phyloP scores from a whole-genome alignment of 306 rosid genomes.

The Heteromeles arbutifolia region DNA sequence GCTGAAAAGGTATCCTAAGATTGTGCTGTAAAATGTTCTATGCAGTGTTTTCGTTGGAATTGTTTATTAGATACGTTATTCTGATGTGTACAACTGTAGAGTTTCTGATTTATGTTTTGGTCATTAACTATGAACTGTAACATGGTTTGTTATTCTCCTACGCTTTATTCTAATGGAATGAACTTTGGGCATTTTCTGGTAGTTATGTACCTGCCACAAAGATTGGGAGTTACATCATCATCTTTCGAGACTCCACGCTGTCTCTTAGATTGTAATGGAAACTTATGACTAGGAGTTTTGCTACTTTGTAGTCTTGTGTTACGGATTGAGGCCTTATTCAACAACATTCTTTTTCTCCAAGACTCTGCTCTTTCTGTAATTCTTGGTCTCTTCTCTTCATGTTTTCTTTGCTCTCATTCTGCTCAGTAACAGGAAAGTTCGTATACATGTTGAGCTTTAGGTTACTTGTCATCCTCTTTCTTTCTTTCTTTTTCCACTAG shows the following conservation, averaged over 20 bases:
- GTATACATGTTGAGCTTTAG: not conserved
- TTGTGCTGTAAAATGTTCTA: not conserved
- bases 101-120: conserved; percentile 5
- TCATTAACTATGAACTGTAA: not conserved
- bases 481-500: not conserved
- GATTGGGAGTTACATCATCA: not conserved
- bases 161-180: not conserved
- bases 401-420: not conserved
- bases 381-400: not conserved
- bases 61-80: not conserved
- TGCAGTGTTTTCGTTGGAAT: not conserved
- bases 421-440: not conserved
- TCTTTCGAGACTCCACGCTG: not conserved
- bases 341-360: not conserved
- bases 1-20: conserved; percentile 66
- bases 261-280: not conserved
- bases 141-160: not conserved
- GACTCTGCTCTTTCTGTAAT: not conserved
- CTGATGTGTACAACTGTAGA: not conserved
- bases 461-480: not conserved
- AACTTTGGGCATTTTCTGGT: not conserved
- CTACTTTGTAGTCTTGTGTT: not conserved
- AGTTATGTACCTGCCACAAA: not conserved
- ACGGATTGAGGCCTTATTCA: not conserved
- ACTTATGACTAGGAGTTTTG: not conserved